Percentiles rank a stretch among this genome's conserved stretches.
These are phyloP conservation scores for Nigrospora oryzae DNA, from an alignment of 2,329 filamentous ascomycete genomes.

Conservation along the genomic window DNA sequence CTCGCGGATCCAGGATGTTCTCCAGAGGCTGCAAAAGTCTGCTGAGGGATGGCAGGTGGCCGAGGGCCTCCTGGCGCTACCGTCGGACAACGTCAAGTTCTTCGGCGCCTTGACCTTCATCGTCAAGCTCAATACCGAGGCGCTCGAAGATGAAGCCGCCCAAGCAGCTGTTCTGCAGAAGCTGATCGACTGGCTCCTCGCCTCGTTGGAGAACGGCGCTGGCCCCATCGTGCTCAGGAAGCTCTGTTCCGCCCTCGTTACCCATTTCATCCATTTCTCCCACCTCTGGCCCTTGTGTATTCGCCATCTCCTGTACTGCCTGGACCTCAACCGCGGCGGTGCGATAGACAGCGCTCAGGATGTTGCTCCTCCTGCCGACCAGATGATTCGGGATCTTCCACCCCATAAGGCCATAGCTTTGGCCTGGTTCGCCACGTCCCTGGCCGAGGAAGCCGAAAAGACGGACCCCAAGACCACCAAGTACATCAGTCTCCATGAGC, in stretches of 20 bases:
- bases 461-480: conserved; percentile 54
- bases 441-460: conserved; percentile 62
- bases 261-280: conserved; percentile 66
- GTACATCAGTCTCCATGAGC: conserved; percentile 36
- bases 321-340: conserved; percentile 37
- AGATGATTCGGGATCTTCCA: conserved; percentile 36
- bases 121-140: conserved; percentile 89
- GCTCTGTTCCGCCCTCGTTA: conserved; percentile 67
- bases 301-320: conserved; percentile 52
- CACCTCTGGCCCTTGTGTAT: conserved; percentile 58
- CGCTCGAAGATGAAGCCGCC: conserved; percentile 53
- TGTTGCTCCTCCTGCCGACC: conserved; percentile 30
- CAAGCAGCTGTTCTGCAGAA: conserved; percentile 46
- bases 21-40: conserved; percentile 73
- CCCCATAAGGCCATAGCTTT: conserved; percentile 44
- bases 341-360: conserved; percentile 38
- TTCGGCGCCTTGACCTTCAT: conserved; percentile 90
- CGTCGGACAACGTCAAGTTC: conserved; percentile 73
- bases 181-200: conserved; percentile 55
- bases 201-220: conserved; percentile 40
- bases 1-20: conserved; percentile 54
- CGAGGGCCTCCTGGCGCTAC: conserved; percentile 60
- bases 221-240: conserved; percentile 61
- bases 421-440: conserved; percentile 55
- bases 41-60: conserved; percentile 80